A percentile compares a stretch with the other conserved stretches of the same genome.
Conservation (phyloP, 768 basidiomycete species). For the Boletus tomentosulus region DNA sequence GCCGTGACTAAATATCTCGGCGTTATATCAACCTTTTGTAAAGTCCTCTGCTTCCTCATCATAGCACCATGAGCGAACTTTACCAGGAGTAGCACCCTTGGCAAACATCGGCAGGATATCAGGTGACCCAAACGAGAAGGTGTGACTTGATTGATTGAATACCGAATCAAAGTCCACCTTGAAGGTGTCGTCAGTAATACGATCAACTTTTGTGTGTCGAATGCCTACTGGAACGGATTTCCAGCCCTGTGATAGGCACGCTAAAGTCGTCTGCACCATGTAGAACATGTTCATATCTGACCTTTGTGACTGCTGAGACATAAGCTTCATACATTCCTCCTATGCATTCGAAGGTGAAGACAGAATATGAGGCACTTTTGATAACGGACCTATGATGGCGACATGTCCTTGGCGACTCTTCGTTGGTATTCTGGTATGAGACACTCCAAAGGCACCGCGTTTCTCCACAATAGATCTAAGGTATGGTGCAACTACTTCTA, state of each 20-base stretch:
- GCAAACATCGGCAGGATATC: conserved; percentile 89
- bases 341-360: conserved; percentile 23
- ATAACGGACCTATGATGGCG: conserved; percentile 66
- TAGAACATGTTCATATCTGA: conserved; percentile 23
- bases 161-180: conserved; percentile 81
- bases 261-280: conserved; percentile 4
- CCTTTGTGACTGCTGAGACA: conserved; percentile 84
- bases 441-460: conserved; percentile 77
- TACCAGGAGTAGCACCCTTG: conserved; percentile 64
- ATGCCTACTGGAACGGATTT: conserved; percentile 69
- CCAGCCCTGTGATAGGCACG: conserved; percentile 55
- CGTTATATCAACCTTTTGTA: conserved; percentile 56
- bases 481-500: conserved; percentile 67
- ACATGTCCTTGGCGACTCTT: conserved; percentile 88
- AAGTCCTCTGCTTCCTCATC: conserved; percentile 79
- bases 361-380: background rate
- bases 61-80: conserved; percentile 74
- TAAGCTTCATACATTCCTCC: conserved; percentile 84
- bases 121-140: conserved; percentile 83
- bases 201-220: background rate
- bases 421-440: conserved; percentile 83
- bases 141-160: conserved; percentile 74
- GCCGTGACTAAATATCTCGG: background rate
- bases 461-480: conserved; percentile 61
- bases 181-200: conserved; percentile 4